Base-by-base conservation (phyloP, 1,139 yeast species). In the Pneumocystis oryctolagi region DNA sequence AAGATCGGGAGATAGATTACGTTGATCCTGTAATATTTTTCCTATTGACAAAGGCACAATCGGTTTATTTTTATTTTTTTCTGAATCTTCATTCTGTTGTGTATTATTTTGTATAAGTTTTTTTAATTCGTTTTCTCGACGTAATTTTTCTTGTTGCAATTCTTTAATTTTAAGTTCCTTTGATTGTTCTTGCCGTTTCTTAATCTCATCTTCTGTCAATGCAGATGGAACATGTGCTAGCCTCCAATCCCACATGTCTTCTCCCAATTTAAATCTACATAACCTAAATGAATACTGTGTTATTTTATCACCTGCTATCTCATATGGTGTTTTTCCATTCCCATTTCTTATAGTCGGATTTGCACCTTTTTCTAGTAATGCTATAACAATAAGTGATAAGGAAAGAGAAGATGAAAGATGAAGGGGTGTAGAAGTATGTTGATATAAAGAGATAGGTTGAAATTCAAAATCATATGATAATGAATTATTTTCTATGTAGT, bases 321-420 rank as follows among this genome's bases (percentile, higher is more conserved):
- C 90, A 69, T 76, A 82, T 0, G 97, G 81, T 0, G 90, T 82
- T 67, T 81, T 83, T 0, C 85, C 87, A 30, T 73, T 72, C 3
- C 71, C 74, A 69, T 84, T 88, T 40, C 66, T 65, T 1, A 80
- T 66, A 0, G 84, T 76, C 0, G 96, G 95, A 67, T 88, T 85
- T 1, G 89, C 88, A 65, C 84, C 83, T 65, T 87, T 73, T 63
- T 81, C 84, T 42, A 92, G 73, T 60, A 94, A 75, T 0, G 83
- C 78, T 56, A 82, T 80, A 4, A 88, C 83, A 79, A 89, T 84
- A 68, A 84, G 88, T 59, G 79, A 77, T 16, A 84, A 75, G 1
- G 88, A 88, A 63, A 83, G 78, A 4, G 84, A 77, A 0, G 97
- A 76, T 0, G 96, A 94, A 72, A 77, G 89, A 71, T 89, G 96